phyloP scores from a whole-genome alignment of 2,329 filamentous ascomycete species.

The Fusarium miscanthi region DNA sequence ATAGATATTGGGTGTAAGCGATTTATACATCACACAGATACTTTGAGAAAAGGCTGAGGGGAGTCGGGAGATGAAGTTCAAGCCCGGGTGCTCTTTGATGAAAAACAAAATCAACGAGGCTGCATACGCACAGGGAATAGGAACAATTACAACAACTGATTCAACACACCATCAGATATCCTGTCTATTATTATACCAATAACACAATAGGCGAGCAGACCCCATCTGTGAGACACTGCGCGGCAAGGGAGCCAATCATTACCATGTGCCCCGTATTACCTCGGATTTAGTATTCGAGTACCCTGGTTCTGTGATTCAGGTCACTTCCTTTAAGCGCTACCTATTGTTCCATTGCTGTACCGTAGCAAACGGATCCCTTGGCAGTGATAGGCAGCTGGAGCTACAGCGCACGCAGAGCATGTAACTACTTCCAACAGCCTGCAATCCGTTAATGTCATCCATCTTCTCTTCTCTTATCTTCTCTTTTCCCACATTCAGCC shows the following conservation, averaged over 20 bases:
- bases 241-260: constrained; percentile 17
- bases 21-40: background rate
- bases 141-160: background rate
- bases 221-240: constrained; percentile 11
- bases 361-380: background rate
- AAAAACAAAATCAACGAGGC: background rate
- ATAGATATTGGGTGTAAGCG: background rate
- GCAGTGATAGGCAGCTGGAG: background rate
- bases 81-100: background rate
- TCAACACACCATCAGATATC: background rate
- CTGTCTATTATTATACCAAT: background rate
- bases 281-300: background rate
- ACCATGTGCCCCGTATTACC: background rate
- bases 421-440: background rate
- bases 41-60: background rate
- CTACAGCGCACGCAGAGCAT: background rate
- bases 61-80: background rate
- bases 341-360: background rate
- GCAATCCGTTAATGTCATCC: background rate
- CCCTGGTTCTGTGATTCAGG: background rate
- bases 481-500: background rate
- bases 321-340: background rate
- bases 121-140: background rate
- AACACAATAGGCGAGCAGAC: background rate
- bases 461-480: background rate